A percentile compares a stretch with the other conserved stretches of the same genome.
phyloP scores from a whole-genome alignment of 2,329 filamentous ascomycete species.

The Graphiopsis chlorocephala region DNA sequence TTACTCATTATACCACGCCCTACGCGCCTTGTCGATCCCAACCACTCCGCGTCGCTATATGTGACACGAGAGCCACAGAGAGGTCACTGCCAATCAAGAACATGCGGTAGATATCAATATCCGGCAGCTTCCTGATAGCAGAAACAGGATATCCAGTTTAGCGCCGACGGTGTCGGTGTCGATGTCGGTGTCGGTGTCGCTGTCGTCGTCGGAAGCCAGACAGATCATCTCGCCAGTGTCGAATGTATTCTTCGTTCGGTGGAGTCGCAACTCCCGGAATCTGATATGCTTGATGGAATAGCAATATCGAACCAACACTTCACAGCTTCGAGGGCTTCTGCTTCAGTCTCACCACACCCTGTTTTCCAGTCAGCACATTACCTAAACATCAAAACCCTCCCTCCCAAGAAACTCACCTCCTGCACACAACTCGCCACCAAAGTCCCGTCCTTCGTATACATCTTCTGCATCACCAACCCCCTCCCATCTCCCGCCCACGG shows the following conservation, averaged over 20 bases:
- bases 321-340: slow-evolving; percentile 32
- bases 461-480: slow-evolving; percentile 71
- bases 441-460: slow-evolving; percentile 68
- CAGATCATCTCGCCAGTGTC: too few relatives aligned
- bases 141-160: neutral
- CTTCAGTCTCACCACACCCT: slow-evolving; percentile 54
- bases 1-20: neutral
- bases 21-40: neutral
- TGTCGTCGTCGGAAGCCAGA: too few relatives aligned
- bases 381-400: neutral
- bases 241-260: neutral
- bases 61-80: neutral
- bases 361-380: slow-evolving; percentile 24
- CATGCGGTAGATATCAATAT: neutral
- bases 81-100: neutral
- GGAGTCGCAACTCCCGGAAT: neutral
- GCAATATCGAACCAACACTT: neutral
- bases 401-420: slow-evolving; percentile 52
- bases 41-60: neutral
- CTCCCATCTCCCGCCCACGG: slow-evolving; percentile 77
- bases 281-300: neutral
- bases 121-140: neutral
- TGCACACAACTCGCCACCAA: slow-evolving; percentile 77
- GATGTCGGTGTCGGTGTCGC: too few relatives aligned
- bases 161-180: too few relatives aligned